A percentile compares a stretch with the other conserved stretches of the same genome.
phyloP scores from a whole-genome alignment of 1,284 basidiomycete genomes.

The Microbotryum violaceum region DNA sequence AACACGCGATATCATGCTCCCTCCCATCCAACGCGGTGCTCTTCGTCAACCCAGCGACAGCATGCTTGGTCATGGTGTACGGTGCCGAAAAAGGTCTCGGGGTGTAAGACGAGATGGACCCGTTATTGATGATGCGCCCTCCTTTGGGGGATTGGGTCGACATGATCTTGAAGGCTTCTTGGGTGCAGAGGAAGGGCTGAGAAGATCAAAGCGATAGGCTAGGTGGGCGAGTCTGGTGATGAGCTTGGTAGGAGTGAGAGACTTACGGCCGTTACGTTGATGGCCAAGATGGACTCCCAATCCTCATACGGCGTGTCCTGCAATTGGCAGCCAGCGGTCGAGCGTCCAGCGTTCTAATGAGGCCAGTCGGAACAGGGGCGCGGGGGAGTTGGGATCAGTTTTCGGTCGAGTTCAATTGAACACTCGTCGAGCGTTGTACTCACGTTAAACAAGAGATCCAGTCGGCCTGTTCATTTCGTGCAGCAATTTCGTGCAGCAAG shows the following conservation, averaged over 20 bases:
- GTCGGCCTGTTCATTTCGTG: conserved; percentile 49
- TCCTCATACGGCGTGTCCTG: conserved; percentile 57
- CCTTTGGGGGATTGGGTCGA: conserved; percentile 60
- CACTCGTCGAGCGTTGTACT: background rate
- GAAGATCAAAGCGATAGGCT: too few relatives aligned
- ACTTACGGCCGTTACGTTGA: conserved; percentile 55
- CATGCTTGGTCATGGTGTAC: conserved; percentile 72
- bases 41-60: conserved; percentile 65
- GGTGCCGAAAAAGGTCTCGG: conserved; percentile 58
- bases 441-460: conserved; percentile 75
- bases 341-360: conserved; percentile 50
- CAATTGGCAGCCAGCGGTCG: conserved; percentile 49
- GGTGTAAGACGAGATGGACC: conserved; percentile 63
- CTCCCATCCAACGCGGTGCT: conserved; percentile 67
- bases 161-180: conserved; percentile 66
- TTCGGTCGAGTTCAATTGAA: background rate
- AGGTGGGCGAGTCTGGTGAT: background rate
- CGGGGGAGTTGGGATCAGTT: background rate
- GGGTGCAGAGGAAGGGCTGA: conserved; percentile 60
- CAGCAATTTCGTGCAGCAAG: background rate
- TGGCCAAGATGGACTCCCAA: conserved; percentile 58
- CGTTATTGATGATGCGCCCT: conserved; percentile 73
- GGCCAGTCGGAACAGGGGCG: background rate
- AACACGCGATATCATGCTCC: conserved; percentile 61
- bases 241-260: too few relatives aligned